Base-by-base conservation (phyloP, 2,329 filamentous ascomycete genomes). In the Fusarium papillatum region DNA sequence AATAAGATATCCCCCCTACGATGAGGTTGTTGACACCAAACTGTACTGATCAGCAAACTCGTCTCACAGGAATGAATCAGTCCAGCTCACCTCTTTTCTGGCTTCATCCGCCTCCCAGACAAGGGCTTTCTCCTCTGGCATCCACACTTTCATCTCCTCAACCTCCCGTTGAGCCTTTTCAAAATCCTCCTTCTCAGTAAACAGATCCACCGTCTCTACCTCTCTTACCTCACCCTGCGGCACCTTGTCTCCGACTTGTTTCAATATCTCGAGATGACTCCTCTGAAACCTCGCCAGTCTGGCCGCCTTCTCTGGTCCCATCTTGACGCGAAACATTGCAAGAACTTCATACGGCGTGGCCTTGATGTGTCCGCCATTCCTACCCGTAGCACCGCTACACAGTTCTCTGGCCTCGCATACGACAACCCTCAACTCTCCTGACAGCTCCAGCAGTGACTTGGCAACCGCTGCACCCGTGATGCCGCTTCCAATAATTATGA, bases 401-500 rank as follows among this genome's bases (percentile, higher is more conserved):
- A 88, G 76, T 50, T 84, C 80, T 2, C 89, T 82, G 3, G 89
- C 88, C 72, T 91, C 89, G n/a, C 90, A 79, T 11, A 90, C 85
- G 3, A 88, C 83, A 7, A 90, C 80, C 16, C 60, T 41, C 16
- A 74, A 61, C 22, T 65, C 61, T 29, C 4, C 41, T 1, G 79
- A 78, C 0, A 83, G 64, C 22, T 82, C 81, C 1, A 82, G 75
- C 5, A 82, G 68, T 1, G 80, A 77, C 66, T 76, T 82, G 2
- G 77, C 78, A 2, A 80, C 74, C 1, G 81, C 76, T 7, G 84
- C 85, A 13, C 85, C 88, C 2, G 88, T 87, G 70, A 91, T 90
- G 2, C 90, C 90, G 41, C 88, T 90, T 26, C 90, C 89, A 72
- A 91, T 86, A 48, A 91, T 85, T 22, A 88, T 85, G 3, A 90